phyloP scores from a whole-genome alignment of 2,329 filamentous ascomycete species.

The Trichoderma oligosporum region DNA sequence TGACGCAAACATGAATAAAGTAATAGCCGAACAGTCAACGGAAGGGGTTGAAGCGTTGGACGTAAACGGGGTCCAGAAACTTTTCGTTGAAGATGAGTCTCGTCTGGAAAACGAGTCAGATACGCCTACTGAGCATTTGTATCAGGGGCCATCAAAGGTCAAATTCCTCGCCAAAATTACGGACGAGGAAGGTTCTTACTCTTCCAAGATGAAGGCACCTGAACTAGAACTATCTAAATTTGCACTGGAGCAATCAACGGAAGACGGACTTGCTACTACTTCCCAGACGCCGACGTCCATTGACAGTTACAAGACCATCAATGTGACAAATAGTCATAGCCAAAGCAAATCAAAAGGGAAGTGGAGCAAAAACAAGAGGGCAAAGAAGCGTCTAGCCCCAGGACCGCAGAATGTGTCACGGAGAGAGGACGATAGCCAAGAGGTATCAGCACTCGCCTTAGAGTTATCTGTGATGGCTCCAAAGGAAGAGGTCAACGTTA shows the following conservation, averaged over 20 bases:
- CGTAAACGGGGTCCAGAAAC: not conserved
- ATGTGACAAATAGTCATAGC: not conserved
- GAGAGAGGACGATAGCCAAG: not conserved
- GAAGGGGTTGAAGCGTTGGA: not conserved
- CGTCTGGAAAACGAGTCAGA: not conserved
- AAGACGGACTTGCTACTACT: not conserved
- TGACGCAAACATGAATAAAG: not conserved
- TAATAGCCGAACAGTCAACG: not conserved
- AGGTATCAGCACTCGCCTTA: not conserved
- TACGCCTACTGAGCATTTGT: not conserved
- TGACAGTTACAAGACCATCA: not conserved
- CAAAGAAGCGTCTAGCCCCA: constrained; percentile 25
- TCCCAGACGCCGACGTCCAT: not conserved
- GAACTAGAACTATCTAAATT: not conserved
- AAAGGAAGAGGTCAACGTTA: not conserved
- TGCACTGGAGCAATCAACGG: not conserved
- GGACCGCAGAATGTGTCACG: not conserved
- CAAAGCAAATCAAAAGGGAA: constrained; percentile 16
- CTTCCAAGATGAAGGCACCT: not conserved
- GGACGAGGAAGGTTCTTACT: not conserved
- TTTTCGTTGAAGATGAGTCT: not conserved
- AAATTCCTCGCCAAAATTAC: not conserved
- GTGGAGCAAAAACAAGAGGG: constrained; percentile 24
- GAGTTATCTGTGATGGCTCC: not conserved
- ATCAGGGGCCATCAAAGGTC: too few species aligned